Evolutionary conservation across 2,329 filamentous ascomycete genomes (phyloP).

Genomic region (Colletotrichum destructivum): DNA sequence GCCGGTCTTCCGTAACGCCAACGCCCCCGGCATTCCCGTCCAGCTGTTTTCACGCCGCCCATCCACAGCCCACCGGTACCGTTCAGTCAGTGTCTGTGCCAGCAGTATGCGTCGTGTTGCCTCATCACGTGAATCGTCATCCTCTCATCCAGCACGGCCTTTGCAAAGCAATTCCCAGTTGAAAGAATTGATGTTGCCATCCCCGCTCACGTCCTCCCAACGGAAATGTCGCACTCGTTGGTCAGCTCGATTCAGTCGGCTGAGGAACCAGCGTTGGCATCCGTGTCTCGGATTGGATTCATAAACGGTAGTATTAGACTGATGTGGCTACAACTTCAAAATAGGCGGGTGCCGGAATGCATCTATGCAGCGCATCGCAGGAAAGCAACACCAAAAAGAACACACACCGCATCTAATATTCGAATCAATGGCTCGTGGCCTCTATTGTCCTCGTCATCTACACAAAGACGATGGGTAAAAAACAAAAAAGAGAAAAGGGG

Average conservation of each 20-base stretch:
- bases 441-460: conserved; percentile 42
- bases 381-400: background rate
- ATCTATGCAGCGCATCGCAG: background rate
- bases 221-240: too few relatives aligned
- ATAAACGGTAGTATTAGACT: too few relatives aligned
- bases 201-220: background rate
- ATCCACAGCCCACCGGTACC: background rate
- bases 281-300: too few relatives aligned
- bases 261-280: too few relatives aligned
- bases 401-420: background rate
- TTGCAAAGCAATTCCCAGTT: background rate
- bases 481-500: background rate
- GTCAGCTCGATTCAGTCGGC: too few relatives aligned
- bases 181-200: background rate
- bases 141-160: background rate
- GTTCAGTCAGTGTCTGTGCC: background rate
- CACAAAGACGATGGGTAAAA: conserved; percentile 25
- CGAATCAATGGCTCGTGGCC: conserved; percentile 33
- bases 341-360: too few relatives aligned
- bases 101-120: background rate
- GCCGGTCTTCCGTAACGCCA: conserved; percentile 3
- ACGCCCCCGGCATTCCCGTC: background rate
- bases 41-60: background rate
- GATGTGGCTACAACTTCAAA: too few relatives aligned
- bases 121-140: background rate